phyloP scores from a whole-genome alignment of 2,329 filamentous ascomycete genomes.

The Fusarium oligoseptatum region DNA sequence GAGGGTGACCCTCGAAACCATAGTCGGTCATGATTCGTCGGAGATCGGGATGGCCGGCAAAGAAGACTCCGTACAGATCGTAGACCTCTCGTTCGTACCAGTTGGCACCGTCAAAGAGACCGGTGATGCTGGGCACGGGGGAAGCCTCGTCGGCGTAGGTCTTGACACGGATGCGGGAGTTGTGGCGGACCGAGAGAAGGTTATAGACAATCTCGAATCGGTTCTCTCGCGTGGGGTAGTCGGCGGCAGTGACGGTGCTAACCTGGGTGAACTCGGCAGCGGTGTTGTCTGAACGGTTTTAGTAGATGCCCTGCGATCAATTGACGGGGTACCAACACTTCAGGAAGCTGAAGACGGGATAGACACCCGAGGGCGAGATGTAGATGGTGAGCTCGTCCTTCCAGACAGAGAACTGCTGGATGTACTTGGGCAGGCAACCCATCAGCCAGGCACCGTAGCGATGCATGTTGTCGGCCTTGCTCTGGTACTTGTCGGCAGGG shows the following conservation, averaged over 20 bases:
- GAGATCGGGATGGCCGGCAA: slow-evolving; percentile 93
- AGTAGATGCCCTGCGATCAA: slow-evolving; percentile 11
- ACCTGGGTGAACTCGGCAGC: slow-evolving; percentile 96
- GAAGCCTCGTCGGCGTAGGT: slow-evolving; percentile 98
- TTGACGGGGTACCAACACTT: slow-evolving; percentile 69
- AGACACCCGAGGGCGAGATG: slow-evolving; percentile 87
- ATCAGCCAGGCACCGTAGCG: slow-evolving; percentile 97
- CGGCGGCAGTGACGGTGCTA: slow-evolving; percentile 91
- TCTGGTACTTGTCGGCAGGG: slow-evolving; percentile 91
- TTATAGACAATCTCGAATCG: slow-evolving; percentile 99
- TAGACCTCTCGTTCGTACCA: slow-evolving; percentile 99
- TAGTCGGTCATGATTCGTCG: slow-evolving; percentile 99
- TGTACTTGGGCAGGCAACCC: slow-evolving; percentile 95
- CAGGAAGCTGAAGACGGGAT: slow-evolving; percentile 93
- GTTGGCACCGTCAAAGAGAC: slow-evolving; percentile 93
- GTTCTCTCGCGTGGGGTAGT: slow-evolving; percentile 95
- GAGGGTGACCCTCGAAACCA: slow-evolving; percentile 96
- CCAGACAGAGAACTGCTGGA: slow-evolving; percentile 99
- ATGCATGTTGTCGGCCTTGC: slow-evolving; percentile 89
- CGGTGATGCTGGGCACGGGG: slow-evolving; percentile 88
- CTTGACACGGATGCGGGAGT: slow-evolving; percentile 96
- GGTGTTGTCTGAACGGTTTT: slow-evolving; percentile 78
- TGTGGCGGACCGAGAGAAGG: slow-evolving; percentile 93
- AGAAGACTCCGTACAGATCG: slow-evolving; percentile 98
- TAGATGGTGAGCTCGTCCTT: slow-evolving; percentile 98